A percentile compares a stretch with the other conserved stretches of the same genome.
Conservation (phyloP, 495 filamentous ascomycete species). For the Penicillium riverlandense region DNA sequence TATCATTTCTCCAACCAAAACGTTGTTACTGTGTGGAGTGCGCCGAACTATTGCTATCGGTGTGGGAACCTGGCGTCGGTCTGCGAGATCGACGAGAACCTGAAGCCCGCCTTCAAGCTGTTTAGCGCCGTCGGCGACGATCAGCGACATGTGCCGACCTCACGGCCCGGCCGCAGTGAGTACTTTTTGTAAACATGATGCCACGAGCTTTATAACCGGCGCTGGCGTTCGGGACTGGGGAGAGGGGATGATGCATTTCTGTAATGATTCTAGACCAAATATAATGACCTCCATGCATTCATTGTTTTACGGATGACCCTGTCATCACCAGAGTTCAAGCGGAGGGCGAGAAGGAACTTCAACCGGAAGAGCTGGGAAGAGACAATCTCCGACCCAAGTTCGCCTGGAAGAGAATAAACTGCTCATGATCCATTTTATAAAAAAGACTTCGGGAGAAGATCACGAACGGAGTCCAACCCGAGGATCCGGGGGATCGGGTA, state of each 20-base stretch:
- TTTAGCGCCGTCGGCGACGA: constrained; percentile 93
- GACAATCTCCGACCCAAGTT: too few species aligned
- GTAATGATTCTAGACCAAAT: constrained; percentile 31
- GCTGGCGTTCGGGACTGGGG: constrained; percentile 29
- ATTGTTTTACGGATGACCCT: neutral
- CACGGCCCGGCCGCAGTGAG: constrained; percentile 75
- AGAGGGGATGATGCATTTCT: constrained; percentile 21
- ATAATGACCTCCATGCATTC: constrained; percentile 19
- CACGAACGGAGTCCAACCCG: too few species aligned
- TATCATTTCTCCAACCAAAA: constrained; percentile 94
- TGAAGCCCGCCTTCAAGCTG: constrained; percentile 84
- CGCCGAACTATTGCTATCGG: constrained; percentile 98
- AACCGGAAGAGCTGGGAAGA: too few species aligned
- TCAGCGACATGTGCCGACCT: constrained; percentile 75
- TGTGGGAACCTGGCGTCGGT: constrained; percentile 97
- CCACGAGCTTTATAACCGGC: constrained; percentile 26
- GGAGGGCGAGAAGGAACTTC: too few species aligned
- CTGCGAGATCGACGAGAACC: constrained; percentile 82
- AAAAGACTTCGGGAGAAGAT: too few species aligned
- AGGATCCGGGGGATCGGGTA: too few species aligned
- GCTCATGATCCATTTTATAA: too few species aligned
- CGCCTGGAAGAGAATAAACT: too few species aligned
- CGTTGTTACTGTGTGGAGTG: constrained; percentile 98
- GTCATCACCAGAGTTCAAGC: too few species aligned
- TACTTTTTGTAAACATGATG: constrained; percentile 74